Evolutionary conservation across 2,329 filamentous ascomycete species (phyloP), one percentile per base, ranked within the genome.

Genomic region (Coniosporium tulheliwenetii): DNA sequence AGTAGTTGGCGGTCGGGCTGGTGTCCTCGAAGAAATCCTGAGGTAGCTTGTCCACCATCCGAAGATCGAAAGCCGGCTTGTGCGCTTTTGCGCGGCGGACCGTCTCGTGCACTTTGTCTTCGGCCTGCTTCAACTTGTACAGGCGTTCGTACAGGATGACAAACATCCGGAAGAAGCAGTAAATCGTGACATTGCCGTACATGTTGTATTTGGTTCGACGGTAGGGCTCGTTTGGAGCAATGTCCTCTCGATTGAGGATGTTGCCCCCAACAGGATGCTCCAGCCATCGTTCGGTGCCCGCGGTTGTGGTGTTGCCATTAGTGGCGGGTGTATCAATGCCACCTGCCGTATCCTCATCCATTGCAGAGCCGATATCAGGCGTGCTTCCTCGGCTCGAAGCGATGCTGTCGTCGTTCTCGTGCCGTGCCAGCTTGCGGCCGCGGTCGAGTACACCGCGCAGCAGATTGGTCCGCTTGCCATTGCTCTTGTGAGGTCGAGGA

Each of bases 121-220:
- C 81, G 53, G 80, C 80, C 43, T 79, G 70, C 65, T 96, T 96
- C 59, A 96, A 77, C 45, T 82, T 81, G 46, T 81, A 69, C 10
- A 98, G 70, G 34, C 91, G 79, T 52, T 79, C 76, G 62, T 94
- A 96, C 5, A 98, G 67, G n/a, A 81, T 82, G 55, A 94, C 78
- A 58, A 98, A 91, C 45, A 94, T 79, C 50, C 81, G 84, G 66
- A 98, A 82, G 69, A 98, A 96, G 61, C 91, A 87, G 56, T 86
- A 94, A 44, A 98, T 80, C 3, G 81, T 85, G 52, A 85, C 75
- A 58, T 95, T 96, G 57, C 80, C 81, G 65, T 93, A 98, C 56
- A 96, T 77, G 56, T 89, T 89, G 66, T 85, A 93, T 61, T 76
- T 79, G 9, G 78, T 77, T 37, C 87, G 82, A 49, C 73, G 71